Evolutionary conservation across 192 early-diverging fungal genomes (phyloP), one percentile per base, ranked within the genome.

Genomic region (Backusella parvicylindrica): DNA sequence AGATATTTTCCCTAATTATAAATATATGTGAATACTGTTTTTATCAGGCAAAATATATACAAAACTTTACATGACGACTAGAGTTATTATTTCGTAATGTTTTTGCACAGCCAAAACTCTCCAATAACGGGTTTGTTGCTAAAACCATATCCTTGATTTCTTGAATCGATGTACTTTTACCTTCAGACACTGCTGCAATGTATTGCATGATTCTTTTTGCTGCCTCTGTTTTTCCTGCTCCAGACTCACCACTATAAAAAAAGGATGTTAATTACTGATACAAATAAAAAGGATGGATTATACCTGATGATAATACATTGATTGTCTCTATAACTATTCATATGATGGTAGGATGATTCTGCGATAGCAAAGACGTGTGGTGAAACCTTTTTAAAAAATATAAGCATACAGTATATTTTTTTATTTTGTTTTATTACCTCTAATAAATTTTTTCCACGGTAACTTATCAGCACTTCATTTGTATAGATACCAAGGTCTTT

Each of bases 291-390:
- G n/a, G n/a, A n/a, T n/a, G n/a, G n/a, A n/a, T n/a, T n/a, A n/a
- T n/a, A 91, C 89, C 88, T 91, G 72, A 99, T 99, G 77, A 99
- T 99, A 74, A 99, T 96, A 86, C 97, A 98, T 77, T 99, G 98
- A 80, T 95, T 98, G 81, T 99, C 98, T 83, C 95, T 96, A 88
- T 99, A 98, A 47, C 91, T 91, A 74, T 97, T 94, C 95, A 99
- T 98, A 77, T 93, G 93, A 73, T 97, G 92, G 81, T 90, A 95
- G 3, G 92, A 82, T 28, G 90, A 86, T 79, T 99, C 98, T 26
- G 98, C 97, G 75, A 98, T 91, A 23, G 98, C 98, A 84, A 94
- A 99, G 9, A 99, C 94, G 81, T 99, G 98, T n/a, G 98, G 98
- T n/a, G n/a, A n/a, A n/a, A n/a, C n/a, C n/a, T n/a, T n/a, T n/a